Base-by-base conservation (phyloP, 495 filamentous ascomycete genomes). In the Aspergillus diversus region DNA sequence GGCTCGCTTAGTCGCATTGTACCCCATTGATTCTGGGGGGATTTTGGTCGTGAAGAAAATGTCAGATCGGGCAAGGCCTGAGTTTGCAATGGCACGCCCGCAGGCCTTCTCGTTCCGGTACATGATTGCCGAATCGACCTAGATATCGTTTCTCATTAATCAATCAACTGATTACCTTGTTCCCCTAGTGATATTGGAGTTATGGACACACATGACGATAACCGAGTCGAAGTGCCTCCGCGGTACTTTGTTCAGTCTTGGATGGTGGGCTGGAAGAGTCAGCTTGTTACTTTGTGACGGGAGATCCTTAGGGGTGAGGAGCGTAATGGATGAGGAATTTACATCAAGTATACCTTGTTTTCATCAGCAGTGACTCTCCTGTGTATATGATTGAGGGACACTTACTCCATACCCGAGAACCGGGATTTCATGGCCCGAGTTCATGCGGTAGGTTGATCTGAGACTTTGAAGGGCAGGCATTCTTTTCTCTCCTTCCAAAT, bases 361-460 rank as follows among this genome's bases (percentile, higher is more conserved):
- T 57, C 3, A 47, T 35, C 51, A 31, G 33, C 35, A 27, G 21
- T 27, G 21, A 27, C 2, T 27, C 21, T 27, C 21, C 1, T 27
- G 21, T 27, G 21, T 27, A 27, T 27, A 27, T 27, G 21, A 27
- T 27, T 27, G 21, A 27, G 21, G 21, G 21, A 27, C 17, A 15
- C 87, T 74, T 80, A 90, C 89, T 37, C 89, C 90, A 70, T 85
- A 93, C 39, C 91, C 92, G n/a, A 94, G 66, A 16, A 83, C 70
- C 0, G 92, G 92, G 46, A 96, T 92, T 54, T 92, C 86, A 74
- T 90, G 87, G 53, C 92, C 91, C 50, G 90, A 93, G 61, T 86
- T 87, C 72, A 94, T 77, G 16, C 59, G 67, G 52, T 75, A 70
- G n/a, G 69, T 76, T 2, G 75, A 73, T 21, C 64, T 71, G 8